These are phyloP conservation scores for Spizellomyces sp. DNA, from an alignment of 192 early-diverging fungal species.

Conservation along the genomic window DNA sequence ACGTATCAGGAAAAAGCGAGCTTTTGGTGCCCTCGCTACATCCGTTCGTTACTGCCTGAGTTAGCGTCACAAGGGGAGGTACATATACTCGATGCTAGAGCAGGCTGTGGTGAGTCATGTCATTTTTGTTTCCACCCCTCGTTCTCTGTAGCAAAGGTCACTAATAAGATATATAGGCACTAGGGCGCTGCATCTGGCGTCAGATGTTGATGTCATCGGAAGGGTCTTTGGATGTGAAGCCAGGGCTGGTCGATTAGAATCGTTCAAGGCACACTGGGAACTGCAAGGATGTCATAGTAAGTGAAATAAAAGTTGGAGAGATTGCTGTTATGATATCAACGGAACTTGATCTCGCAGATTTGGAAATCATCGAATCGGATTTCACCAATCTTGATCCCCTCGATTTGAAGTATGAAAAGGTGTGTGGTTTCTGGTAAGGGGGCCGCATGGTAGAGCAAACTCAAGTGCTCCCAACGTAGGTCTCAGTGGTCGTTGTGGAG, in stretches of 20 bases:
- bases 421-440: constrained; percentile 13
- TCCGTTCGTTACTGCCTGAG: constrained; percentile 23
- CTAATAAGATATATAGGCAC: constrained; percentile 60
- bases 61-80: constrained; percentile 1
- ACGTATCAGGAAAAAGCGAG: constrained; percentile 50
- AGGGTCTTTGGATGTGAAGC: constrained; percentile 86
- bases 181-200: constrained; percentile 84
- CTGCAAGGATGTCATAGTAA: constrained; percentile 71
- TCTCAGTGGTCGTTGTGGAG: constrained; percentile 72
- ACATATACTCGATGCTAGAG: constrained; percentile 47
- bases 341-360: constrained; percentile 37
- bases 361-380: constrained; percentile 20
- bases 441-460: too few species aligned
- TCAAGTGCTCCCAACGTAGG: constrained; percentile 9
- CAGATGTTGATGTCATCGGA: constrained; percentile 78
- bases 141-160: too few species aligned
- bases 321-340: constrained; percentile 8
- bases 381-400: constrained; percentile 3
- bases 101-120: constrained; percentile 49
- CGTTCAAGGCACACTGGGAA: constrained; percentile 66
- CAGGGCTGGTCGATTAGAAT: constrained; percentile 70
- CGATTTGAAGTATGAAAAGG: constrained; percentile 58
- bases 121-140: neutral
- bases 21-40: constrained; percentile 44
- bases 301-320: neutral